These are phyloP conservation scores for Akebia trifoliata DNA, from an alignment of 164 flowering plant genomes.

Conservation along the genomic window DNA sequence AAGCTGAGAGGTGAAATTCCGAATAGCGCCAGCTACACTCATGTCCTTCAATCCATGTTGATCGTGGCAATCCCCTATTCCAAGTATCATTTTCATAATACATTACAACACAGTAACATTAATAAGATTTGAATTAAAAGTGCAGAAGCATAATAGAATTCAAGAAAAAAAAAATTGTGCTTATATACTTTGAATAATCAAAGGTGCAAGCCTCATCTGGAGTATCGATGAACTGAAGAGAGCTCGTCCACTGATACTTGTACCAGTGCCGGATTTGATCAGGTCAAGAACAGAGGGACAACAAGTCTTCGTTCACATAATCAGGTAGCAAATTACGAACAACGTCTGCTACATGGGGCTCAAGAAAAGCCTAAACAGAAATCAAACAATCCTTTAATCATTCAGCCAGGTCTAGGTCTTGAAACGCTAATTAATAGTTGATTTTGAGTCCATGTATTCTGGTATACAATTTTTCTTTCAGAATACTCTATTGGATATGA, in stretches of 20 bases:
- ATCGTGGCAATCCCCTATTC: constrained; percentile 90
- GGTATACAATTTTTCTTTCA: too few species aligned
- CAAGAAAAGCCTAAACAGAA: constrained; percentile 40
- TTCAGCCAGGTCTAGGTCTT: too few species aligned
- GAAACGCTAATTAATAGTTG: too few species aligned
- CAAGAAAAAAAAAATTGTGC: background rate
- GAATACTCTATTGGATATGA: too few species aligned
- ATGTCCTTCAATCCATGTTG: constrained; percentile 54
- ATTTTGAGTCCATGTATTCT: too few species aligned
- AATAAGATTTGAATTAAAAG: too few species aligned
- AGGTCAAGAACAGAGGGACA: constrained; percentile 83
- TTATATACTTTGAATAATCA: constrained; percentile 49
- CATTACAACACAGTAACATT: background rate
- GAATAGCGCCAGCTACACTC: constrained; percentile 92
- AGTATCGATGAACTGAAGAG: constrained; percentile 94
- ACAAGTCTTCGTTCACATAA: constrained; percentile 60
- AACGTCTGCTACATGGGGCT: constrained; percentile 62
- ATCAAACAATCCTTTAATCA: background rate
- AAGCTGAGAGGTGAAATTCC: constrained; percentile 81
- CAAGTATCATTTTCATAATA: background rate
- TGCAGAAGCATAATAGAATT: background rate
- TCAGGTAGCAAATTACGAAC: constrained; percentile 69
- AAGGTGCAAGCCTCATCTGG: constrained; percentile 78
- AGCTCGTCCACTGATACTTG: constrained; percentile 81
- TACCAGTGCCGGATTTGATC: constrained; percentile 92